Base-by-base conservation (phyloP, 345 rosid genomes). In the Melaleuca alternifolia region DNA sequence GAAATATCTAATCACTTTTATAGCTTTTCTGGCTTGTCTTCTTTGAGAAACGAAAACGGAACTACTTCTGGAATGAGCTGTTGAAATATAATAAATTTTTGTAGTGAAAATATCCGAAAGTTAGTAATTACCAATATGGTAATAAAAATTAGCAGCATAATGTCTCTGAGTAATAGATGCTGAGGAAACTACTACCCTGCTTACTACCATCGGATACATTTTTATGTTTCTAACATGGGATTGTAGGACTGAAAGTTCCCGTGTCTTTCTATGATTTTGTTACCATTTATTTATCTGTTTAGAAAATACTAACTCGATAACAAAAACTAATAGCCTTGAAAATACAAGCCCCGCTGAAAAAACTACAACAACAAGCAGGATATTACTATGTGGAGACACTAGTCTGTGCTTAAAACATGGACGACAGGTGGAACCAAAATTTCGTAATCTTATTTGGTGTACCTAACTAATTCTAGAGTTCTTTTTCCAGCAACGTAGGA, bases 401-500 rank as follows among this genome's bases (percentile, higher is more conserved):
- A 51, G 53, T 12, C 12, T 54, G 59, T 53, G 20, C 56, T 53
- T 53, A 18, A 18, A 20, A 53, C 56, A 53, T 53, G 8, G 61
- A 56, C 61, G 23, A 9, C 10, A 56, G 61, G 61, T 10, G 28
- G 28, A 9, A 23, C 13, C 28, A 56, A 56, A 56, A 12, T 24
- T 56, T 56, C n/a, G n/a, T n/a, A n/a, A n/a, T n/a, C n/a, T n/a
- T n/a, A n/a, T n/a, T n/a, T n/a, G n/a, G n/a, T n/a, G n/a, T n/a
- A n/a, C n/a, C n/a, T n/a, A n/a, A n/a, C n/a, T n/a, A n/a, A n/a
- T n/a, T n/a, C n/a, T n/a, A n/a, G n/a, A n/a, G n/a, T n/a, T n/a
- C n/a, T n/a, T n/a, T n/a, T n/a, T 3, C 10, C 0, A 1, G 33
- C 37, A 16, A 13, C 0, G 75, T 7, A 61, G 10, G 41, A 6